Conservation (phyloP, 2,329 filamentous ascomycete species). For the Colletotrichum gloeosporioides region DNA sequence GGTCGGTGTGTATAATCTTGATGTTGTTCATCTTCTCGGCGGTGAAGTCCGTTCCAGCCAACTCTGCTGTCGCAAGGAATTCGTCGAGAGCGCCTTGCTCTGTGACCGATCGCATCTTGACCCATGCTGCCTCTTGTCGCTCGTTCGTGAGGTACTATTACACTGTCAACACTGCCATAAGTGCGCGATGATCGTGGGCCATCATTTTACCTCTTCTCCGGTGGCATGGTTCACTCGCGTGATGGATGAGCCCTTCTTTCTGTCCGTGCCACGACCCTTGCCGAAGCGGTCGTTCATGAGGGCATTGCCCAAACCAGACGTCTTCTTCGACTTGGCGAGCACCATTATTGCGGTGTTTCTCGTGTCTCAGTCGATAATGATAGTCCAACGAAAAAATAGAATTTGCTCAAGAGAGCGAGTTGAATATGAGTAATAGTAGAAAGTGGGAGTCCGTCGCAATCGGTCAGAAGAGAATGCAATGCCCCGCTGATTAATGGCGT, state of each 20-base stretch:
- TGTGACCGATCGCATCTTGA: conserved; percentile 99
- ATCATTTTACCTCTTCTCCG: conserved; percentile 68
- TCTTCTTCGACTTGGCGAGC: conserved; percentile 90
- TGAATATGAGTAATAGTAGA: conserved; percentile 18
- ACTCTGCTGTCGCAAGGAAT: conserved; percentile 92
- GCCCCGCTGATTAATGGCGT: conserved; percentile 25
- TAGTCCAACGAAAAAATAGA: background rate
- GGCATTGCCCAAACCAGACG: conserved; percentile 92
- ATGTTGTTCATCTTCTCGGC: conserved; percentile 99
- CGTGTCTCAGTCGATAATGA: background rate
- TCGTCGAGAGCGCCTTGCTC: conserved; percentile 97
- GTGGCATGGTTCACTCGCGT: conserved; percentile 78
- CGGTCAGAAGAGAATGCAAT: conserved; percentile 23
- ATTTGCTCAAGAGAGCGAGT: conserved; percentile 2
- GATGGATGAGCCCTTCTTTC: conserved; percentile 70
- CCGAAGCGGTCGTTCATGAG: conserved; percentile 99
- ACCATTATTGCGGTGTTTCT: conserved; percentile 49
- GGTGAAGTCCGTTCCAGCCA: conserved; percentile 98
- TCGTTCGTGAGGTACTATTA: conserved; percentile 85
- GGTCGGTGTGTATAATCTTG: conserved; percentile 97
- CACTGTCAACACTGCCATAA: conserved; percentile 23
- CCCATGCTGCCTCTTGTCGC: conserved; percentile 90
- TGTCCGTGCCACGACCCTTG: conserved; percentile 84
- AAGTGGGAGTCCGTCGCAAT: conserved; percentile 17
- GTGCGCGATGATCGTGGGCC: rapidly evolving